Evolutionary conservation across 1,284 basidiomycete genomes (phyloP), one percentile per base, ranked within the genome.

Genomic region (Pyrrhoderma lamaoense): DNA sequence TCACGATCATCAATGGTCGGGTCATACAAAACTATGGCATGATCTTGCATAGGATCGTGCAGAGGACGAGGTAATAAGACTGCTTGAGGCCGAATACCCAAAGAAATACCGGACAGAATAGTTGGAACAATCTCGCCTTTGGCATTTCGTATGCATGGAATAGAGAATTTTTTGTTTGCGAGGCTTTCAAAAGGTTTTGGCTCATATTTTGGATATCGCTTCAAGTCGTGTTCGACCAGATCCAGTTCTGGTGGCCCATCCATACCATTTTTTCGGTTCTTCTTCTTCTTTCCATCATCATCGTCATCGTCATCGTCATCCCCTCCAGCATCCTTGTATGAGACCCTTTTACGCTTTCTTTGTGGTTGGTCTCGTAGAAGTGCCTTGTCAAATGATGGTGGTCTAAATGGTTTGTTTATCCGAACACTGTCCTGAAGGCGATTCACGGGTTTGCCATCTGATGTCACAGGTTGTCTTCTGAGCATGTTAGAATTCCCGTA

Each of bases 11-110:
- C 94, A 43, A 96, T 83, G 0, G 95, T 99, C 0, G 95, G 95
- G 62, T 99, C 95, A 65, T 93, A 99, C 3, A 98, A 71, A 0
- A 99, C 96, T 57, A 99, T 95, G 0, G 96, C 93, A 65, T 96
- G 93, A 62, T 98, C 94, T 50, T 88, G 84, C 89, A 99, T 95
- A 0, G 94, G 96, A 65, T 99, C 93, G 62, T 95, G 88, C 13
- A 98, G 71, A 1, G 95, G 95, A 9, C 95, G 77, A 4, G 95
- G 96, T 42, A 91, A 80, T 51, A 98, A 73, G 58, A 85, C 89
- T 0, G 86, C 77, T 53, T 84, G 82, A 1, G 91, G 87, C 5
- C 95, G 80, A 49, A 90, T 87, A 31, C 95, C 95, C 1, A 99
- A 79, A 2, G 93, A 85, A 2, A 79, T 76, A 59, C 88, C 82